These are phyloP conservation scores for Hyaloscypha variabilis DNA, from an alignment of 495 filamentous ascomycete genomes.

Conservation along the genomic window DNA sequence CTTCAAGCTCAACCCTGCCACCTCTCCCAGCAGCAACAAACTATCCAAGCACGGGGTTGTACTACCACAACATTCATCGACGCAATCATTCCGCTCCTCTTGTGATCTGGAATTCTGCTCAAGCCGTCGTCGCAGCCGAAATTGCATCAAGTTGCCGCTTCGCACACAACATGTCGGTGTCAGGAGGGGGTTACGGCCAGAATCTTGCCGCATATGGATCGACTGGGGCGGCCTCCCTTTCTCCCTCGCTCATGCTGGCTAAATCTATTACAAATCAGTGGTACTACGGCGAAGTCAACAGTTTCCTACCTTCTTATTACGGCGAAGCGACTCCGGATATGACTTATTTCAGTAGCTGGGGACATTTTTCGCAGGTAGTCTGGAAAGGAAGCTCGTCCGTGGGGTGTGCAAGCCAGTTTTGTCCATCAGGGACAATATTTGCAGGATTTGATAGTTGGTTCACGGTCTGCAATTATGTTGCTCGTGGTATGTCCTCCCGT, in stretches of 20 bases:
- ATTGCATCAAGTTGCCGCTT: constrained; percentile 62
- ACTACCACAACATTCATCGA: constrained; percentile 86
- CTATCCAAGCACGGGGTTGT: constrained; percentile 44
- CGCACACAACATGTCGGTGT: constrained; percentile 64
- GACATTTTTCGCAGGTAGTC: constrained; percentile 86
- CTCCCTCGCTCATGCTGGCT: constrained; percentile 51
- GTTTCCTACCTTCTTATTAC: constrained; percentile 46
- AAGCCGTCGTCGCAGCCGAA: constrained; percentile 59
- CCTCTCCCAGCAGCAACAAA: constrained; percentile 28
- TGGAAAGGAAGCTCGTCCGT: constrained; percentile 74
- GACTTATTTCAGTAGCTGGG: constrained; percentile 69
- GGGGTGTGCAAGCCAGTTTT: constrained; percentile 69
- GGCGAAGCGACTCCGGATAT: constrained; percentile 54
- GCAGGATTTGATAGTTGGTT: constrained; percentile 46
- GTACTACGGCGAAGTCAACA: constrained; percentile 76
- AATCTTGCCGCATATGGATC: constrained; percentile 66
- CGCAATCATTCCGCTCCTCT: constrained; percentile 72
- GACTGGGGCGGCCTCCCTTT: constrained; percentile 25
- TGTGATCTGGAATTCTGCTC: constrained; percentile 60
- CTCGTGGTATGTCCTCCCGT: constrained; percentile 47
- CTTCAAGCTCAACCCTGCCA: neutral
- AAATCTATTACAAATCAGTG: constrained; percentile 71
- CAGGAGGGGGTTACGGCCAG: constrained; percentile 71
- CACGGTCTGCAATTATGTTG: constrained; percentile 88
- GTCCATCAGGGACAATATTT: constrained; percentile 48